Percentiles rank a stretch among this genome's conserved stretches.
phyloP scores from a whole-genome alignment of 352 stramenopile genomes.

The Globisporangium barbulae region DNA sequence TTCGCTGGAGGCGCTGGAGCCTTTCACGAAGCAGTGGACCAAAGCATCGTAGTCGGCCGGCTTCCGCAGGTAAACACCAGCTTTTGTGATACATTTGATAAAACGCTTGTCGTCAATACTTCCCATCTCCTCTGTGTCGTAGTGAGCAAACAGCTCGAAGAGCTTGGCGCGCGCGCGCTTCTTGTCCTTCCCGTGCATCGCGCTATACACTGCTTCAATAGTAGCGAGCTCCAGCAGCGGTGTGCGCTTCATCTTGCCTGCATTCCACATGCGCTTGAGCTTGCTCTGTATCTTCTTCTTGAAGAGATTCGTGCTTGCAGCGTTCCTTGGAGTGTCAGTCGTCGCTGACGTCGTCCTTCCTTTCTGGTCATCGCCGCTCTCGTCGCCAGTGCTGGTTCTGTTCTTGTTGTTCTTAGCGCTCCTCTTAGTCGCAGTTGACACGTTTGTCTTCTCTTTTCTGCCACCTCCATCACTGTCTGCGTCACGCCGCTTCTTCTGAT shows the following conservation, averaged over 20 bases:
- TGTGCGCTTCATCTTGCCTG: conserved; percentile 44
- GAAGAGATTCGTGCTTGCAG: background rate
- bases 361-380: background rate
- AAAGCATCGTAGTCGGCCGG: conserved; percentile 32
- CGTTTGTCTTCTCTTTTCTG: conserved; percentile 11
- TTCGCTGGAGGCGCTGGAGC: background rate
- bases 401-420: conserved; percentile 12
- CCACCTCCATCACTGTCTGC: background rate
- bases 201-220: conserved; percentile 52
- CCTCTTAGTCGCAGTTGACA: background rate
- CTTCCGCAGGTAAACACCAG: conserved; percentile 45
- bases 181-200: conserved; percentile 40
- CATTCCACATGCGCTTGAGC: conserved; percentile 29
- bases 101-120: conserved; percentile 40
- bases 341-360: conserved; percentile 2
- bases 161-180: conserved; percentile 38
- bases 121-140: conserved; percentile 38
- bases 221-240: conserved; percentile 40
- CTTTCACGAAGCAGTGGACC: conserved; percentile 36
- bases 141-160: conserved; percentile 45
- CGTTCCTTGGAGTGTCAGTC: conserved; percentile 11
- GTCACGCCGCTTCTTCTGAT: background rate
- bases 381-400: background rate
- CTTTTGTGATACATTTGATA: conserved; percentile 54
- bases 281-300: conserved; percentile 22